Evolutionary conservation across 345 rosid species (phyloP).

Genomic region (Alliaria petiolata): DNA sequence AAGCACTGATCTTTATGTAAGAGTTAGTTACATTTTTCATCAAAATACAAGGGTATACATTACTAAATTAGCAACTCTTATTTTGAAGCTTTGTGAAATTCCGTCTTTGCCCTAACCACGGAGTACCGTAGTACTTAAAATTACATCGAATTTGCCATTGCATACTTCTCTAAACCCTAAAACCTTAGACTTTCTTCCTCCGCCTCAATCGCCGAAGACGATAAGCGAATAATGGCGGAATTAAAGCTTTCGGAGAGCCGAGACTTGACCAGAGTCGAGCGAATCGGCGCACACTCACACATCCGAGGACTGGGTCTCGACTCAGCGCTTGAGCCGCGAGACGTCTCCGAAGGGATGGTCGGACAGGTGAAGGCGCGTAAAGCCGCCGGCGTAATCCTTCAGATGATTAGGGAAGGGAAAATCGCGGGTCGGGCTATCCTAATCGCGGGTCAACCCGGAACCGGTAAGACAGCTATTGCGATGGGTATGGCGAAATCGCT

Average conservation of each 20-base stretch:
- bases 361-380: slow-evolving; percentile 80
- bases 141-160: background rate
- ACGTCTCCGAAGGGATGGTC: slow-evolving; percentile 87
- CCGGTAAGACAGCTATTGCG: slow-evolving; percentile 94
- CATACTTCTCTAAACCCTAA: slow-evolving; percentile 24
- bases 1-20: background rate
- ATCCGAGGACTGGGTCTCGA: slow-evolving; percentile 92
- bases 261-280: slow-evolving; percentile 89
- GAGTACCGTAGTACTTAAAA: background rate
- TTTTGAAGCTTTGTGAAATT: background rate
- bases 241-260: slow-evolving; percentile 69
- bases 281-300: slow-evolving; percentile 96
- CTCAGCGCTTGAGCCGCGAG: slow-evolving; percentile 81
- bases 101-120: background rate
- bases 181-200: slow-evolving; percentile 10
- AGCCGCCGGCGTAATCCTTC: slow-evolving; percentile 91
- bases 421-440: slow-evolving; percentile 91
- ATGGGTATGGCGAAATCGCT: slow-evolving; percentile 99
- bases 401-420: slow-evolving; percentile 87
- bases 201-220: slow-evolving; percentile 1
- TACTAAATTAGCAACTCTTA: background rate
- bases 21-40: background rate
- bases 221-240: slow-evolving; percentile 53
- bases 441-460: slow-evolving; percentile 94
- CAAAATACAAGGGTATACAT: slow-evolving; percentile 8